Base-by-base conservation (phyloP, 2,329 filamentous ascomycete genomes). In the Colletotrichum paranaense region DNA sequence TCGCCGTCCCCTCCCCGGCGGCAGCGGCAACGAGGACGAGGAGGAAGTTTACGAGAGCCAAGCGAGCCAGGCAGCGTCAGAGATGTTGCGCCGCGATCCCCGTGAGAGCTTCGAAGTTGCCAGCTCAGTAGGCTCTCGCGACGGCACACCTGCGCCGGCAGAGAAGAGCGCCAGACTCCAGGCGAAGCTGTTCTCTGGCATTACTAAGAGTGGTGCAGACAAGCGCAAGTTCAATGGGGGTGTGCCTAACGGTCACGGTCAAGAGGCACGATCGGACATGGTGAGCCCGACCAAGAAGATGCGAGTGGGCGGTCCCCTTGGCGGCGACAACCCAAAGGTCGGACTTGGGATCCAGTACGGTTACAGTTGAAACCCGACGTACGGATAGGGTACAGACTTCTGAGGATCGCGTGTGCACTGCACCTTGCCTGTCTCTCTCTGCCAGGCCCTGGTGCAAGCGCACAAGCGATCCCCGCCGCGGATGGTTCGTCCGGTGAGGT, bases 1-100 rank as follows among this genome's bases (percentile, higher is more conserved):
- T 38, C 62, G 76, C 67, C 7, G 78, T 26, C 67, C 69, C 4
- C 68, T 73, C 9, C 75, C 75, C 59, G 79, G 67, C 68, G 73
- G 71, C 62, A 76, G 74, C 63, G 77, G 79, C 24, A 82, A 83
- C 9, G 84, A 84, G 2, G 84, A 84, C 16, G 87, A 93, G 53
- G 89, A 93, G 75, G 91, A 93, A 56, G 83, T 95, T 0, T 89
- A 87, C 42, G 93, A 93, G 78, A 95, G 93, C 70, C 93, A 94
- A 78, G 94, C 94, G 9, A 95, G 92, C 78, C 93, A 94, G 75
- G 91, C 91, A 57, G 94, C 95, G 2, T 92, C 92, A 2, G 92
- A 91, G 76, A 91, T 96, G 91, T 87, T 94, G 75, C 92, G 92
- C 19, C 88, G 90, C 49, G 87, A 90, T 63, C 83, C 88, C 1